phyloP scores from a whole-genome alignment of 2,329 filamentous ascomycete genomes.

The Cordyceps fumosorosea region DNA sequence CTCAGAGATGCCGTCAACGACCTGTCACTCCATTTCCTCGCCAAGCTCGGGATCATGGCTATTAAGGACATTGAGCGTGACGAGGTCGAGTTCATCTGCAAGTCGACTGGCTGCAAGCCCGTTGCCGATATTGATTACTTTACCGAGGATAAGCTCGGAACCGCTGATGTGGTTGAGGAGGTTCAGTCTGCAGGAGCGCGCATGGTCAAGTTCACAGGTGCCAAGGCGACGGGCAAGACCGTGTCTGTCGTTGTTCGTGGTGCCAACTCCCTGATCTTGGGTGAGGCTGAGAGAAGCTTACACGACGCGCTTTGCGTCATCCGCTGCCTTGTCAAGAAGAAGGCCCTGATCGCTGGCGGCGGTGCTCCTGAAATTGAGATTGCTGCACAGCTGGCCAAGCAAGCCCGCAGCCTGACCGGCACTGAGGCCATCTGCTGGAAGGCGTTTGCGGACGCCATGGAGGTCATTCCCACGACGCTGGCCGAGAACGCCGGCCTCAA shows the following conservation, averaged over 20 bases:
- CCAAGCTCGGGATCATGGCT: conserved; percentile 90
- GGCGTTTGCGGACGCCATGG: conserved; percentile 94
- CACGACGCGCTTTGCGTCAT: conserved; percentile 98
- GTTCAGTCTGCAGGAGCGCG: conserved; percentile 78
- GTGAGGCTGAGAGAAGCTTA: conserved; percentile 92
- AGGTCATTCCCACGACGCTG: conserved; percentile 92
- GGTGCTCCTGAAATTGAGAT: conserved; percentile 97
- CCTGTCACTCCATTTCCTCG: conserved; percentile 91
- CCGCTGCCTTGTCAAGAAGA: conserved; percentile 97
- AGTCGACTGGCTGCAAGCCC: conserved; percentile 97
- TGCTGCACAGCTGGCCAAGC: conserved; percentile 75
- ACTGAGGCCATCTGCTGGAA: conserved; percentile 99
- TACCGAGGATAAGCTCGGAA: conserved; percentile 94
- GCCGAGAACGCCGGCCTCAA: conserved; percentile 97
- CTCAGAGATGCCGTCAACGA: conserved; percentile 97
- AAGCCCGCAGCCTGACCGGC: conserved; percentile 75
- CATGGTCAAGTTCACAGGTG: conserved; percentile 91
- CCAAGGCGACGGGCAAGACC: conserved; percentile 77
- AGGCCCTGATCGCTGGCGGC: conserved; percentile 94
- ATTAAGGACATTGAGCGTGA: conserved; percentile 98
- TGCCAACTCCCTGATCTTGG: conserved; percentile 88
- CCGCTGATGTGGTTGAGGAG: conserved; percentile 90
- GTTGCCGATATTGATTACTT: conserved; percentile 98
- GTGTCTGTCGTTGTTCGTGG: conserved; percentile 92
- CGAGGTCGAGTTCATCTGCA: conserved; percentile 99